Evolutionary conservation across 1,139 yeast species (phyloP), one percentile per base, ranked within the genome.

Genomic region (Candida tropicalis): DNA sequence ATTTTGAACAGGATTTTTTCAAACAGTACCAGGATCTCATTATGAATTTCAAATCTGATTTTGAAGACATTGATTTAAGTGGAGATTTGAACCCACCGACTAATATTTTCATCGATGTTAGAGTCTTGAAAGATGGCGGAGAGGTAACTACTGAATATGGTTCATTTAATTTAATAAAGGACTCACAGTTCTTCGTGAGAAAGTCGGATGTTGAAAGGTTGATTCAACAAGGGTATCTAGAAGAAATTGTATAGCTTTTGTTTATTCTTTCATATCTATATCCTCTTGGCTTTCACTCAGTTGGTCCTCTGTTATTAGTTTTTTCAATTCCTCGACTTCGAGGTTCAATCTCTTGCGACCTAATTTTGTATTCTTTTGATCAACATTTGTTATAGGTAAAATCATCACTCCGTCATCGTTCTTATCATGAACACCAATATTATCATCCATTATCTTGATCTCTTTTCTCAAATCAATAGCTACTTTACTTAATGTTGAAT

Each of bases 61-160:
- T 88, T 68, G 78, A 89, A 0, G 97, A 90, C 51, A 68, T 93
- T n/a, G 99, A 93, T 57, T 68, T 93, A 31, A 80, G 93, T 22
- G 98, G 98, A 0, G 82, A 88, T 24, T 63, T 93, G 53, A 88
- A 81, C 32, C 99, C 99, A 0, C 99, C 99, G 1, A 79, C 79
- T 23, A 95, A 89, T 54, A 86, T 93, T 33, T 93, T 91, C 56
- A 87, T 93, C 10, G 99, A 93, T 58, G 98, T 93, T 3, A 70
- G 99, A 43, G 98, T 93, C 8, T 66, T 93, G 43, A 87, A 87
- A 56, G 96, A 93, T 57, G 98, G 97, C 0, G 99, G 99, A 1
- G 98, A 93, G 59, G 90, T 93, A 32, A 97, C 91, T 59, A 93
- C 99, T 0, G 99, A 93, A 61, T 93, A 93, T 55, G 99, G 99